Base-by-base conservation (phyloP, 208 protist species). In the Trypanosoma scelopori region DNA sequence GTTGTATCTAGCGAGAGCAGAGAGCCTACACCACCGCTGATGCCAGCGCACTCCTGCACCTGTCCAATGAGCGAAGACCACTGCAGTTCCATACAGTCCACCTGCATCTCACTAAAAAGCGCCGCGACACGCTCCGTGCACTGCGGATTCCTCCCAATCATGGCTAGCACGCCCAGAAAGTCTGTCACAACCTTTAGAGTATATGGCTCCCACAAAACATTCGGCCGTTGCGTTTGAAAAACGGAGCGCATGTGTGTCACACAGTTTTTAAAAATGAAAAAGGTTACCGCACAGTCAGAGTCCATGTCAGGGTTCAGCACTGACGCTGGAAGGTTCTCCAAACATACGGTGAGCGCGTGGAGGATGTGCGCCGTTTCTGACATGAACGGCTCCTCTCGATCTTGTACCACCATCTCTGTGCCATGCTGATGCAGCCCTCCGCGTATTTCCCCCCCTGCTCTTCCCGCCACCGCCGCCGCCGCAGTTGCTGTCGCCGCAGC, bases 221-320 rank as follows among this genome's bases (percentile, higher is more conserved):
- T 61, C 53, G 65, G 49, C n/a, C 79, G 80, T 72, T 92, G 85
- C 37, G 79, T 74, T 28, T 79, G 69, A 62, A 95, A 89, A 23
- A 92, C 76, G 43, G 82, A 62, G 13, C 55, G 46, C 73, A 95
- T 67, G 69, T 95, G 90, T 65, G 73, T 79, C 27, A 88, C 74
- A 51, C 81, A 91, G 62, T 95, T 95, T 35, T 76, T 65, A 65
- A 93, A 92, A 47, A 91, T 85, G 64, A 95, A 95, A 61, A 89
- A 93, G 16, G 90, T 93, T 15, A 82, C 83, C 12, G 90, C 85
- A 67, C 87, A 93, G 55, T 95, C 85, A 15, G 61, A 41, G 59
- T 93, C 85, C 23, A 87, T 67, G 69, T 95, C 90, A 35, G 90
- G 79, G 56, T 88, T 82, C 18, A 95, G 69, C 42, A 92, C 86